A percentile compares a stretch with the other conserved stretches of the same genome.
Evolutionary conservation across 1,284 basidiomycete species (phyloP).

Genomic region (Pterulicium gracile): DNA sequence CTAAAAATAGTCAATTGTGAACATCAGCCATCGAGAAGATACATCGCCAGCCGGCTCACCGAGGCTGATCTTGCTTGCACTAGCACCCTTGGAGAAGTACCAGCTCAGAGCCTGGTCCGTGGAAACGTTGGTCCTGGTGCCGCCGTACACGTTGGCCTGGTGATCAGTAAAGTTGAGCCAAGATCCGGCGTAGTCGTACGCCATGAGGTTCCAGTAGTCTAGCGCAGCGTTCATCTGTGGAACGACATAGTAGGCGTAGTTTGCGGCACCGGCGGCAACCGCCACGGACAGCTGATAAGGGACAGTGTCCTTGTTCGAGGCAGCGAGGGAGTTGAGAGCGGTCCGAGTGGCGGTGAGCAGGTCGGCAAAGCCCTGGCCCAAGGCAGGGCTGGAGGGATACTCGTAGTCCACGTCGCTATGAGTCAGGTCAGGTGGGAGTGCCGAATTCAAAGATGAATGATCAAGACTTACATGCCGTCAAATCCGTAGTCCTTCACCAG

Average conservation of each 20-base stretch:
- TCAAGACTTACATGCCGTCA: conserved; percentile 62
- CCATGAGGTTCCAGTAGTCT: conserved; percentile 90
- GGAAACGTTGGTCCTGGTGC: conserved; percentile 45
- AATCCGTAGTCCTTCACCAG: conserved; percentile 82
- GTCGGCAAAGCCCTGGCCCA: conserved; percentile 49
- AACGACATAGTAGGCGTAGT: conserved; percentile 59
- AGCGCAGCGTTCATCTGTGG: conserved; percentile 67
- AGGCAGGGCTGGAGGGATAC: conserved; percentile 39
- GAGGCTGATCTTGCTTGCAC: conserved; percentile 64
- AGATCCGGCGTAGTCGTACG: conserved; percentile 70
- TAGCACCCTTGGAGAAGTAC: conserved; percentile 61
- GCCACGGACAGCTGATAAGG: conserved; percentile 52
- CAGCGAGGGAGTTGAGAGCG: conserved; percentile 40
- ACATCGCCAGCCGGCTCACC: conserved; percentile 33
- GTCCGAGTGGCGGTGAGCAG: conserved; percentile 45
- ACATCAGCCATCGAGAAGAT: conserved; percentile 1
- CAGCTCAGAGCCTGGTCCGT: conserved; percentile 64
- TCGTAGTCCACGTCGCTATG: conserved; percentile 61
- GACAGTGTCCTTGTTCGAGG: conserved; percentile 44
- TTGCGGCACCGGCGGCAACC: conserved; percentile 52
- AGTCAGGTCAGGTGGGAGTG: background rate
- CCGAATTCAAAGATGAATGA: background rate
- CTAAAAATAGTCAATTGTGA: conserved; percentile 19
- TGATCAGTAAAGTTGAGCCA: conserved; percentile 63
- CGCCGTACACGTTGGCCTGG: conserved; percentile 76